Evolutionary conservation across 306 rosid species (phyloP), one percentile per base, ranked within the genome.

Genomic region (Psophocarpus tetragonolobus): DNA sequence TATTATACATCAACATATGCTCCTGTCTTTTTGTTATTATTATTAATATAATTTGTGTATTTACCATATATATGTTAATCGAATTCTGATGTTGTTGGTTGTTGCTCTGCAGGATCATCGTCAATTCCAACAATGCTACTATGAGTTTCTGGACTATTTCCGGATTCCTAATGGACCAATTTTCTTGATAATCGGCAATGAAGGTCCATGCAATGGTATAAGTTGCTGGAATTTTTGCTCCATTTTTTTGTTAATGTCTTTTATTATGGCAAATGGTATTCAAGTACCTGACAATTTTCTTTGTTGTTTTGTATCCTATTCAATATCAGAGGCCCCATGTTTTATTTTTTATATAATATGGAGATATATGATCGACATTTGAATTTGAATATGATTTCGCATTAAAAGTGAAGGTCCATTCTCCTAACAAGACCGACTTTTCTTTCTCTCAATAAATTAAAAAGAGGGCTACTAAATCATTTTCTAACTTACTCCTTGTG

Each of bases 131-230:
- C 98, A 92, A 81, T 95, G 98, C 6, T 94, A 94, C 84, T 94
- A 89, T 35, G 98, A 94, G 78, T 92, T 83, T 77, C 88, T 85
- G 9, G 98, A 94, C 84, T 68, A 85, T 80, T 94, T 92, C 79
- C 85, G 97, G 44, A 75, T 81, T 36, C 89, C 98, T 2, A 88
- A 88, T 74, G 97, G 98, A n/a, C 97, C 97, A 0, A 83, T 94
- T 60, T 94, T 94, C 60, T 79, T 94, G 60, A 84, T 68, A 56
- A 90, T 94, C 10, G 84, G 98, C 20, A 97, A 97, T 18, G 98
- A 94, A 82, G 79, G 80, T 17, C 15, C 97, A 0, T 89, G 92
- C 81, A 26, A 17, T 48, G 98, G 98, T 58, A 94, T 92, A 88
- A 68, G 95, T 65, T 68, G 35, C 64, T n/a, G n/a, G n/a, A 27